Conservation (phyloP, 257 asterid genomes). For the Solanum arcanum region DNA sequence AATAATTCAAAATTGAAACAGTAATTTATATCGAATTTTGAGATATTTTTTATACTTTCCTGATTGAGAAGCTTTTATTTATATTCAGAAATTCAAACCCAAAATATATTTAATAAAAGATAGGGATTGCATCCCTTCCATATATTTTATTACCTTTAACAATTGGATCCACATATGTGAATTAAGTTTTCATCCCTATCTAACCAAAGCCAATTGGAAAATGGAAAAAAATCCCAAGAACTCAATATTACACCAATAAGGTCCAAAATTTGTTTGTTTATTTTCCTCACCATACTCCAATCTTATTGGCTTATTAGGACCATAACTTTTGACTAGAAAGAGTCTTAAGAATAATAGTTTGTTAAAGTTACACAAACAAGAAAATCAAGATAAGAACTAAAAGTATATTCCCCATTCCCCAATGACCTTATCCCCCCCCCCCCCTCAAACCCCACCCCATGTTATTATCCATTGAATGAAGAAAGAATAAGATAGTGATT, state of each 20-base stretch:
- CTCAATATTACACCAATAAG: background rate
- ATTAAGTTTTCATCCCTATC: background rate
- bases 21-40: too few species aligned
- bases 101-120: background rate
- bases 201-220: background rate
- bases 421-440: background rate
- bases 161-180: background rate
- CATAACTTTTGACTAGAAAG: constrained; percentile 4
- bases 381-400: background rate
- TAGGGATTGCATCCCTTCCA: background rate
- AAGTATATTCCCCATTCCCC: constrained; percentile 13
- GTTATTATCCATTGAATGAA: constrained; percentile 14
- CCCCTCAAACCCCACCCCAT: too few species aligned
- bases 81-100: background rate
- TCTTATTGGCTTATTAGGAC: background rate
- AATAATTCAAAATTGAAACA: too few species aligned
- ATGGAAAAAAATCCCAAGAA: background rate
- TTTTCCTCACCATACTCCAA: background rate
- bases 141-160: background rate
- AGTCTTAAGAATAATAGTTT: constrained; percentile 17
- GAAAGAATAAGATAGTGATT: constrained; percentile 6
- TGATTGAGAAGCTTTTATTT: too few species aligned
- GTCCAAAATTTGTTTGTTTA: background rate
- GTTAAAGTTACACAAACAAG: constrained; percentile 34
- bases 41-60: too few species aligned